Percentiles rank a stretch among this genome's conserved stretches.
Conservation (phyloP, 495 filamentous ascomycete species). For the Lepidopterella palustris region DNA sequence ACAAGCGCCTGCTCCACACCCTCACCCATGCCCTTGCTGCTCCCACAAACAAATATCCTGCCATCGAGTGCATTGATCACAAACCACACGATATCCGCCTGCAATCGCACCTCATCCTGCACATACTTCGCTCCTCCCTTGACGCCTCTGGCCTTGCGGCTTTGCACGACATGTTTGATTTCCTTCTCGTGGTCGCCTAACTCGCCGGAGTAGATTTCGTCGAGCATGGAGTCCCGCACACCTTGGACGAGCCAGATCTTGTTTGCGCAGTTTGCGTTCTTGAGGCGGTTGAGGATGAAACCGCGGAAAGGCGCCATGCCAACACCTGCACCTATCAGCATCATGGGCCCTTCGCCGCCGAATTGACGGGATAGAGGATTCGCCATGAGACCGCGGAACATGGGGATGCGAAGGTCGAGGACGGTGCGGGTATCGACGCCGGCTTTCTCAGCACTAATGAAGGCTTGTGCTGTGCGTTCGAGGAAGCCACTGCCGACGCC, state of each 20-base stretch:
- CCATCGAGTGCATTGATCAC: slow-evolving; percentile 92
- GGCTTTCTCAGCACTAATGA: slow-evolving; percentile 55
- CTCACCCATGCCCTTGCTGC: slow-evolving; percentile 92
- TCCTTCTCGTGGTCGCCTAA: slow-evolving; percentile 91
- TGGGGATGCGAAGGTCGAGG: slow-evolving; percentile 69
- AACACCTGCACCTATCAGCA: slow-evolving; percentile 92
- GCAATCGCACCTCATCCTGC: slow-evolving; percentile 49
- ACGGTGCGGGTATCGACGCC: slow-evolving; percentile 37
- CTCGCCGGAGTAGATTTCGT: slow-evolving; percentile 93
- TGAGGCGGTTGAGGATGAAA: slow-evolving; percentile 89
- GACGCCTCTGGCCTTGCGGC: slow-evolving; percentile 42
- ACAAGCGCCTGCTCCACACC: slow-evolving; percentile 61
- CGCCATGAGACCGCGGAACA: slow-evolving; percentile 98
- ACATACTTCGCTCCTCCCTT: slow-evolving; percentile 37
- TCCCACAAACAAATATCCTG: slow-evolving; percentile 91
- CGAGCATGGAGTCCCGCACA: slow-evolving; percentile 83
- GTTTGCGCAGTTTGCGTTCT: slow-evolving; percentile 95
- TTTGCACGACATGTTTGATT: slow-evolving; percentile 90
- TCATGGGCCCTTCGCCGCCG: slow-evolving; percentile 87
- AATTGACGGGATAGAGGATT: slow-evolving; percentile 91
- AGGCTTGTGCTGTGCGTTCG: slow-evolving; percentile 65
- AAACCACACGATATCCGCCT: slow-evolving; percentile 94
- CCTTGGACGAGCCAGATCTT: slow-evolving; percentile 99
- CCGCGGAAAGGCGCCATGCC: slow-evolving; percentile 96
- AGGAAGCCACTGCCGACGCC: slow-evolving; percentile 63